A percentile compares a stretch with the other conserved stretches of the same genome.
phyloP scores from a whole-genome alignment of 2,329 filamentous ascomycete genomes.

The Emmonsia crescens region DNA sequence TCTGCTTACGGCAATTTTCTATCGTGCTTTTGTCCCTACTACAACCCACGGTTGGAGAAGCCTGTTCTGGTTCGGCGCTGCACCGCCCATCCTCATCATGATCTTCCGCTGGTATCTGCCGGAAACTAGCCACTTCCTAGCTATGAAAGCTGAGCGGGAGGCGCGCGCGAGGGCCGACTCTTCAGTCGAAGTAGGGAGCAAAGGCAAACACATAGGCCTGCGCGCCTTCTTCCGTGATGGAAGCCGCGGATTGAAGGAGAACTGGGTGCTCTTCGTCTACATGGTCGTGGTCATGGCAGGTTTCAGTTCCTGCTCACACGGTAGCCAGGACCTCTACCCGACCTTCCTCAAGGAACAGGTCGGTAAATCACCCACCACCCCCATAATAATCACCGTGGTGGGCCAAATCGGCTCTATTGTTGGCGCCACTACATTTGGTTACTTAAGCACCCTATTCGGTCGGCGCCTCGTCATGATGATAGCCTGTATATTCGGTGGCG shows the following conservation, averaged over 20 bases:
- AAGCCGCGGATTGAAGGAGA: background rate
- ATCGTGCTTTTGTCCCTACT: slow-evolving; percentile 47
- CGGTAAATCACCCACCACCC: slow-evolving; percentile 43
- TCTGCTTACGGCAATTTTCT: slow-evolving; percentile 48
- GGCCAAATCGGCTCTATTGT: slow-evolving; percentile 60
- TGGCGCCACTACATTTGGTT: slow-evolving; percentile 58
- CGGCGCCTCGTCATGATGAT: slow-evolving; percentile 58
- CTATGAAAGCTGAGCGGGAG: slow-evolving; percentile 23
- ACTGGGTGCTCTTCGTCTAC: slow-evolving; percentile 53
- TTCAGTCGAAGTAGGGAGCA: background rate
- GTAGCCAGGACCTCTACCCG: slow-evolving; percentile 56
- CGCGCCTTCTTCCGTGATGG: slow-evolving; percentile 7
- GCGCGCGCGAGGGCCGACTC: background rate
- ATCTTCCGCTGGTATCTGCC: slow-evolving; percentile 64
- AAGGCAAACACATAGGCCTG: background rate
- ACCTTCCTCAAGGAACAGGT: slow-evolving; percentile 51
- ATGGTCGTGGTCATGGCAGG: slow-evolving; percentile 79
- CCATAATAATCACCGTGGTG: slow-evolving; percentile 62
- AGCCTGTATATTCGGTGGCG: slow-evolving; percentile 56
- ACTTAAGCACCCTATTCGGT: slow-evolving; percentile 57
- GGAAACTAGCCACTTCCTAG: slow-evolving; percentile 63
- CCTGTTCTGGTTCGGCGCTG: slow-evolving; percentile 79
- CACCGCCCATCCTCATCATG: slow-evolving; percentile 71
- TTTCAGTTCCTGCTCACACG: slow-evolving; percentile 68
- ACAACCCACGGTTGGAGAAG: slow-evolving; percentile 62